Conservation (phyloP, 345 rosid species). For the Excoecaria agallocha region DNA sequence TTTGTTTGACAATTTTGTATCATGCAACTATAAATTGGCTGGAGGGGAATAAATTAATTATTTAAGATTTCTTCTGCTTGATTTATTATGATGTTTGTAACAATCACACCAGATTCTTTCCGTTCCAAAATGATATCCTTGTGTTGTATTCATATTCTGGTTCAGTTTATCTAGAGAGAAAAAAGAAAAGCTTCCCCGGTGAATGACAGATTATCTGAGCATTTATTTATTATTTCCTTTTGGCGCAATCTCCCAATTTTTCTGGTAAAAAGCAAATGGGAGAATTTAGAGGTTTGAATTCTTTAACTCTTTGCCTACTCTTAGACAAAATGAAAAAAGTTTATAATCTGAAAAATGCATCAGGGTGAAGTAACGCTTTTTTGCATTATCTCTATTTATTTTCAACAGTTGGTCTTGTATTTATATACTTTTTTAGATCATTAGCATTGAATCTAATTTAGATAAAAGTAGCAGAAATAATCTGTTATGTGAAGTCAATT, state of each 20-base stretch:
- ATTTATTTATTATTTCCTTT: neutral
- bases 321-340: too few species aligned
- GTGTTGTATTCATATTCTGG: neutral
- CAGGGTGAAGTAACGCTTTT: too few species aligned
- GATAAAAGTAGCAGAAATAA: too few species aligned
- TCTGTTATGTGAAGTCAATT: too few species aligned
- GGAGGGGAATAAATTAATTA: slow-evolving; percentile 1
- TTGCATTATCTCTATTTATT: too few species aligned
- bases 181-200: neutral
- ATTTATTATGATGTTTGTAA: neutral
- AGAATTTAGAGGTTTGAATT: too few species aligned
- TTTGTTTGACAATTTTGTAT: neutral
- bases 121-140: neutral
- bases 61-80: neutral
- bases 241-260: neutral
- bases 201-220: neutral
- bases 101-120: neutral
- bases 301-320: too few species aligned
- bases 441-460: too few species aligned
- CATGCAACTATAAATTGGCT: neutral
- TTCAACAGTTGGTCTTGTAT: too few species aligned
- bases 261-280: too few species aligned
- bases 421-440: too few species aligned
- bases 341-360: too few species aligned
- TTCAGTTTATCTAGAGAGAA: neutral